Base-by-base conservation (phyloP, 2,329 filamentous ascomycete genomes). In the Colletotrichum sp. region DNA sequence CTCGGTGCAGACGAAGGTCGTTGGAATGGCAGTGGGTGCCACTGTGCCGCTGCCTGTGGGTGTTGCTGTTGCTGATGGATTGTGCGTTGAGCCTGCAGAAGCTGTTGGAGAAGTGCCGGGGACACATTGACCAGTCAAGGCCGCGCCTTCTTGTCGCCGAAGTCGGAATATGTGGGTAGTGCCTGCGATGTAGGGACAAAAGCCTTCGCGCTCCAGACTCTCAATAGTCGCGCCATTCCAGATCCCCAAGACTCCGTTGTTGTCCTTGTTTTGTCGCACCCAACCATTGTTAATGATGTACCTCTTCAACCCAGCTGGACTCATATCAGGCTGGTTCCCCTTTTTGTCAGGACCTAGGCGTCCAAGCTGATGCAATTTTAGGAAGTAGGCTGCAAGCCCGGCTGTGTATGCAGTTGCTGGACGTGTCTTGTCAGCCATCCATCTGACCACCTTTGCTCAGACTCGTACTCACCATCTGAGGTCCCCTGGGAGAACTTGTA, bases 381-480 rank as follows among this genome's bases (percentile, higher is more conserved):
- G 24, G 52, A 57, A 57, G 24, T 57, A 57, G 14, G 52, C 52
- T 24, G 52, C 52, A 57, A 57, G 52, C 6, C 52, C 52, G 4
- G 52, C 52, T 4, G 16, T 28, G 52, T 57, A 57, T 0, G 24
- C 52, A 18, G 52, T 57, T 57, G 52, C 52, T 57, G 21, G 3
- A 14, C 0, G 24, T 24, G 24, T 18, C 13, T 12, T 21, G 9
- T n/a, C 43, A 48, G 43, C 43, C 43, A 12, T 13, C 43, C 9
- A 3, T 6, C 1, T 2, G 10, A 0, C 21, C 18, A 21, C 3
- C 18, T 21, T 21, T 0, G 1, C 18, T 21, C 3, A 26, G 24
- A 28, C 4, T 16, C 1, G 21, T 57, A 18, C 52, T 28, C 24
- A 57, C 52, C 21, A 28, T 57, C 52, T 1, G 52, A 57, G 1